A percentile compares a stretch with the other conserved stretches of the same genome.
Evolutionary conservation across 208 protist genomes (phyloP).

Genomic region (Trypanosomatidae sp.): DNA sequence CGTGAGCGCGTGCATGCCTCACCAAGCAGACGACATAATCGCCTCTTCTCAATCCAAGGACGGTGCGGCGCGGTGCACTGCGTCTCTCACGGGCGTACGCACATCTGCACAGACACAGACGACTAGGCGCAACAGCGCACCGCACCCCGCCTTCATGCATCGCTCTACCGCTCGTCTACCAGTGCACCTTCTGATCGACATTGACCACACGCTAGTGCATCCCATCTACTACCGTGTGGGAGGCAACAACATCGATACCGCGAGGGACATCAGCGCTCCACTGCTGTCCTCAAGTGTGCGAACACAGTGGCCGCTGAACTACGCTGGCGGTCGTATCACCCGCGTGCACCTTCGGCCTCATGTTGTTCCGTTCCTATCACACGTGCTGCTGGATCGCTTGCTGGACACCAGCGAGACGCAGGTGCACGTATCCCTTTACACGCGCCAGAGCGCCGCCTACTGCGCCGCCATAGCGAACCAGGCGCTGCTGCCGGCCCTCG

Average conservation of each 20-base stretch:
- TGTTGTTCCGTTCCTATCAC: conserved; percentile 32
- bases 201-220: conserved; percentile 53
- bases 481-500: conserved; percentile 22
- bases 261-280: neutral
- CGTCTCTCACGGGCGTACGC: neutral
- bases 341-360: conserved; percentile 38
- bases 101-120: neutral
- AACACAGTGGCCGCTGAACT: conserved; percentile 5
- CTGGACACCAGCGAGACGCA: conserved; percentile 29
- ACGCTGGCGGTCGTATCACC: neutral
- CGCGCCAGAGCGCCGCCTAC: conserved; percentile 39
- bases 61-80: neutral
- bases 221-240: neutral
- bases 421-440: conserved; percentile 44
- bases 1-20: neutral
- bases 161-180: conserved; percentile 13
- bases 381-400: conserved; percentile 15
- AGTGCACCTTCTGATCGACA: conserved; percentile 53
- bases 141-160: neutral
- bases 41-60: neutral
- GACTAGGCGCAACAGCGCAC: neutral
- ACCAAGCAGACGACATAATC: neutral
- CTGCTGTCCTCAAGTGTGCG: neutral
- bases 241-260: neutral
- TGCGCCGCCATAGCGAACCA: conserved; percentile 30